phyloP scores from a whole-genome alignment of 192 early-diverging fungal genomes.

The Backusella sp. region DNA sequence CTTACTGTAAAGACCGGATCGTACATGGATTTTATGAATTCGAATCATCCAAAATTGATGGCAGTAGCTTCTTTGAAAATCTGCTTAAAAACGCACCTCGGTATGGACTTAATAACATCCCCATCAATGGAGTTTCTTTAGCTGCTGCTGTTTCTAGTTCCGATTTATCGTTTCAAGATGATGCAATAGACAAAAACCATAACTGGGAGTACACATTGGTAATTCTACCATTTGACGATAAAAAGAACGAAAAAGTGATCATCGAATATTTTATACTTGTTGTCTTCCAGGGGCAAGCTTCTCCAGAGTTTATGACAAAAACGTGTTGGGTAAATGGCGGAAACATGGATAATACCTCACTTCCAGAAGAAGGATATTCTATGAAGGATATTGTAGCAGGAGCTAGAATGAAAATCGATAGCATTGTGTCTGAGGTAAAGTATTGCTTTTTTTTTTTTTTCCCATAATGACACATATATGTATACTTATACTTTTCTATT shows the following conservation, averaged over 20 bases:
- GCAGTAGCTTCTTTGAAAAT: slow-evolving; percentile 7
- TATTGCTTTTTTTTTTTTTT: not conserved
- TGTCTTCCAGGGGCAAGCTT: slow-evolving; percentile 4
- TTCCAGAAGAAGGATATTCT: slow-evolving; percentile 10
- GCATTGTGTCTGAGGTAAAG: slow-evolving; percentile 16
- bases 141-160: slow-evolving; percentile 18
- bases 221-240: not conserved
- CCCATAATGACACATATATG: not conserved
- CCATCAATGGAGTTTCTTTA: not conserved
- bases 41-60: slow-evolving; percentile 9
- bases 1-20: slow-evolving; percentile 48
- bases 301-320: not conserved
- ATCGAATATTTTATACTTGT: slow-evolving; percentile 21
- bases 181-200: not conserved
- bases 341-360: not conserved
- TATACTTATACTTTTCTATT: not conserved
- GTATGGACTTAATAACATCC: slow-evolving; percentile 13
- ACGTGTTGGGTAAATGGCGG: not conserved
- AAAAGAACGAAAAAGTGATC: slow-evolving; percentile 1
- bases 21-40: slow-evolving; percentile 41
- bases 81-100: slow-evolving; percentile 18
- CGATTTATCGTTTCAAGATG: not conserved
- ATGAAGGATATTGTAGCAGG: slow-evolving; percentile 6
- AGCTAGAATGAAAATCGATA: slow-evolving; percentile 19
- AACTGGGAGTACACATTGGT: slow-evolving; percentile 18